phyloP scores from a whole-genome alignment of 1,284 basidiomycete genomes.

The Moesziomyces sp. region DNA sequence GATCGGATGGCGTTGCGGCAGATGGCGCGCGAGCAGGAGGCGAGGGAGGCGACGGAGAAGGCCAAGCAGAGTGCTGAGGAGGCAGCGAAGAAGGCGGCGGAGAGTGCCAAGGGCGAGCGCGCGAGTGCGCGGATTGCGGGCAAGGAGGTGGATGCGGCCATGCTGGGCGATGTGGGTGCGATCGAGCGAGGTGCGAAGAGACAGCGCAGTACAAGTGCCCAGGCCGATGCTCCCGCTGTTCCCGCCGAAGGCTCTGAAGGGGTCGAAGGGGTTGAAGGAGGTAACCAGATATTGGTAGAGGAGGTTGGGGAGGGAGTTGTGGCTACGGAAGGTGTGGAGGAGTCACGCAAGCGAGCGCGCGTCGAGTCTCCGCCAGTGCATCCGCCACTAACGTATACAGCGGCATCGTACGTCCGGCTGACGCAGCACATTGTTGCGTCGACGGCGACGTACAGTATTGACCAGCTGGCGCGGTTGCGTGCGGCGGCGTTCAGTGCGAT shows the following conservation, averaged over 20 bases:
- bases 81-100: conserved; percentile 38
- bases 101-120: conserved; percentile 48
- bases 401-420: conserved; percentile 24
- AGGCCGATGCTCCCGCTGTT: neutral
- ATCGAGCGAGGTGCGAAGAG: conserved; percentile 47
- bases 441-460: conserved; percentile 70
- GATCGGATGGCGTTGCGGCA: conserved; percentile 86
- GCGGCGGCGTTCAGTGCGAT: conserved; percentile 82
- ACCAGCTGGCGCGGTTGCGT: conserved; percentile 91
- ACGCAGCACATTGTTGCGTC: conserved; percentile 22
- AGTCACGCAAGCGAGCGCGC: conserved; percentile 33
- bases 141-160: conserved; percentile 73
- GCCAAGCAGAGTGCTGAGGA: conserved; percentile 68
- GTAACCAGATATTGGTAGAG: no score
- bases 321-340: conserved; percentile 7
- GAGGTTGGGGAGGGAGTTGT: conserved; percentile 4
- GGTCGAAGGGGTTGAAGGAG: no score
- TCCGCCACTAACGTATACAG: conserved; percentile 36
- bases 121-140: conserved; percentile 76
- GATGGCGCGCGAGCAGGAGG: conserved; percentile 72
- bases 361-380: conserved; percentile 24
- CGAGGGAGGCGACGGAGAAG: conserved; percentile 72
- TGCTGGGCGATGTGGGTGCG: conserved; percentile 6
- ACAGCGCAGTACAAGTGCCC: conserved; percentile 32
- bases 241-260: neutral